phyloP scores from a whole-genome alignment of 2,329 filamentous ascomycete genomes.

The Monosporascus sp. region DNA sequence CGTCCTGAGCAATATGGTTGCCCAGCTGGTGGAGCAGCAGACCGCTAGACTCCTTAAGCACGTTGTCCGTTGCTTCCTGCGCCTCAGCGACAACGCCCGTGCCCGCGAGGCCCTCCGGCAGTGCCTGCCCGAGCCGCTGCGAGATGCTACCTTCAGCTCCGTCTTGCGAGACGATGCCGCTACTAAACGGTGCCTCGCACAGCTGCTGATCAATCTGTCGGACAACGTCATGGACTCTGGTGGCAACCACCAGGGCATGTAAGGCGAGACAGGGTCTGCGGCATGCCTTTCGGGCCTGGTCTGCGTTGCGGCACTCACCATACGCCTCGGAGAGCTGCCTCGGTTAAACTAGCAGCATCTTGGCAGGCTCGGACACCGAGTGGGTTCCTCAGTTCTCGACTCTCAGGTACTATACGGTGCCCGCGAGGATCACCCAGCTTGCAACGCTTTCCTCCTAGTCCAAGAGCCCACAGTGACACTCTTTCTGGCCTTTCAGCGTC shows the following conservation, averaged over 20 bases:
- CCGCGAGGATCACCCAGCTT: not conserved
- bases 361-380: not conserved
- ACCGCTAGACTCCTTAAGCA: constrained; percentile 95
- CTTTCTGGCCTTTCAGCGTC: not conserved
- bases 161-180: constrained; percentile 95
- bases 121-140: constrained; percentile 96
- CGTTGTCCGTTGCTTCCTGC: constrained; percentile 92
- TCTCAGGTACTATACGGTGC: too few relatives aligned
- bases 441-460: not conserved
- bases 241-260: constrained; percentile 22
- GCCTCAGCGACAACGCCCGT: constrained; percentile 91
- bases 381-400: not conserved
- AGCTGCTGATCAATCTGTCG: constrained; percentile 91
- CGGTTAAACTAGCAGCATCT: too few relatives aligned
- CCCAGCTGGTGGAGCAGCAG: constrained; percentile 94
- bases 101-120: constrained; percentile 92
- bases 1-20: constrained; percentile 97
- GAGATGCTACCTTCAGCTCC: constrained; percentile 93
- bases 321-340: too few relatives aligned
- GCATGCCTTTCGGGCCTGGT: not conserved
- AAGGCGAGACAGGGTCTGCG: not conserved
- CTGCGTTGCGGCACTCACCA: not conserved
- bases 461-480: not conserved
- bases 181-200: constrained; percentile 95
- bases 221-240: constrained; percentile 66